phyloP scores from a whole-genome alignment of 140 eudicot genomes.

The Oenanthe javanica region DNA sequence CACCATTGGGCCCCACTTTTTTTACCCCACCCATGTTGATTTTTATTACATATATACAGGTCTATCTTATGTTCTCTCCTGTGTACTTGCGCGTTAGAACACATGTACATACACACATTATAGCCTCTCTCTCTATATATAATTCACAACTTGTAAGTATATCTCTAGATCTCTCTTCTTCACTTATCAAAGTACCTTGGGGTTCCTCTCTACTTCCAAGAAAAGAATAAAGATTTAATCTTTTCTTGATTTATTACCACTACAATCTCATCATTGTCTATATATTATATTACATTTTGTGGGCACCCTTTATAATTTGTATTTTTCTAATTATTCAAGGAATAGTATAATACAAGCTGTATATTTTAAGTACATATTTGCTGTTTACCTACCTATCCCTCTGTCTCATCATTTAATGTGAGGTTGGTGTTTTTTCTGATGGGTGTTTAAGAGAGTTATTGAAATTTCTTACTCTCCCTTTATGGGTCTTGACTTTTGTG shows the following conservation, averaged over 20 bases:
- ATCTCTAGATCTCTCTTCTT: conserved; percentile 19
- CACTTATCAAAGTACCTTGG: conserved; percentile 16
- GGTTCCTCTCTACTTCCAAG: conserved; percentile 23
- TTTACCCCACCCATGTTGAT: too few species aligned
- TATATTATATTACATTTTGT: not conserved
- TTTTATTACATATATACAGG: conserved; percentile 5
- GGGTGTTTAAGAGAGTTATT: conserved; percentile 31
- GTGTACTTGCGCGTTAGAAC: conserved; percentile 55
- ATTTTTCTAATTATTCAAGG: not conserved
- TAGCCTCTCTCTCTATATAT: not conserved
- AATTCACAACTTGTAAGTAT: conserved; percentile 14
- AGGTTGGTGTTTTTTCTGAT: conserved; percentile 34
- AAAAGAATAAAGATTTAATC: conserved; percentile 25
- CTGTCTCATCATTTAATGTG: conserved; percentile 39
- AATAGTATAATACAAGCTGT: not conserved
- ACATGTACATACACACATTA: conserved; percentile 27
- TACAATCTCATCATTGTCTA: conserved; percentile 30
- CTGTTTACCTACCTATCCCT: conserved; percentile 23
- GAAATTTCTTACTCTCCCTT: conserved; percentile 20
- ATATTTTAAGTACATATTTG: conserved; percentile 7
- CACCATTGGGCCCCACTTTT: not conserved
- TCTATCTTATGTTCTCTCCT: conserved; percentile 50
- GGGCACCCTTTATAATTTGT: not conserved
- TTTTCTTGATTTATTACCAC: conserved; percentile 12
- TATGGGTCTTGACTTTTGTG: conserved; percentile 22